Conservation (phyloP, 108 stramenopile genomes). For the Cyclotella baltica region DNA sequence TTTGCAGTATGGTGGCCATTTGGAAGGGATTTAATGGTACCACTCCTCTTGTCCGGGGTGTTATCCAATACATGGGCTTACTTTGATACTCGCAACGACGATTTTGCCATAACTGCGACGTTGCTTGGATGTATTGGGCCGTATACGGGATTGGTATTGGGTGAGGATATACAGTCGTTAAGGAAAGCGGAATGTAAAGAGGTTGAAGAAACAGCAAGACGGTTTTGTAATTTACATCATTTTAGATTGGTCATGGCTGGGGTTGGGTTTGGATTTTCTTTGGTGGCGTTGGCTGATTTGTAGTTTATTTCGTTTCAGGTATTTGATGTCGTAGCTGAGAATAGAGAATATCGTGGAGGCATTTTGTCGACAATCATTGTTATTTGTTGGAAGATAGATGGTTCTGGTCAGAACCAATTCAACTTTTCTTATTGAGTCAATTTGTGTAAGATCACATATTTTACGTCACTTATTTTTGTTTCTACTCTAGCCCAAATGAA, state of each 20-base stretch:
- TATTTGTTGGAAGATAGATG: too few species aligned
- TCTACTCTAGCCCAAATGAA: too few species aligned
- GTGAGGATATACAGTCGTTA: constrained; percentile 5
- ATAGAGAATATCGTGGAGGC: too few species aligned
- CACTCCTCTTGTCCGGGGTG: background rate
- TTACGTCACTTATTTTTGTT: too few species aligned
- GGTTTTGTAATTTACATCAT: constrained; percentile 9
- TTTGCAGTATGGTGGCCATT: constrained; percentile 9
- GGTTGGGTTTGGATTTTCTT: background rate
- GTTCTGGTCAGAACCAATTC: too few species aligned
- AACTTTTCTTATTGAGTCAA: too few species aligned
- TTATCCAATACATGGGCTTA: background rate
- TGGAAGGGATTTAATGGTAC: background rate
- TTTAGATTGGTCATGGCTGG: constrained; percentile 1
- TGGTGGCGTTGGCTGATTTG: constrained; percentile 1
- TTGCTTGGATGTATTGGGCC: constrained; percentile 12
- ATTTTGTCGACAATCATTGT: too few species aligned
- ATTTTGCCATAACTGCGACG: background rate
- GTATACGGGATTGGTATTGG: constrained; percentile 1
- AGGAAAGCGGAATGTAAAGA: background rate
- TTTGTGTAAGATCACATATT: too few species aligned
- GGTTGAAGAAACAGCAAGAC: background rate
- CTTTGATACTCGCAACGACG: background rate
- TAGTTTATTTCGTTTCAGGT: background rate
- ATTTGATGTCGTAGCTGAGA: background rate